Evolutionary conservation across 108 stramenopile species (phyloP), one percentile per base, ranked within the genome.

Genomic region (Schizochytrium sp.): DNA sequence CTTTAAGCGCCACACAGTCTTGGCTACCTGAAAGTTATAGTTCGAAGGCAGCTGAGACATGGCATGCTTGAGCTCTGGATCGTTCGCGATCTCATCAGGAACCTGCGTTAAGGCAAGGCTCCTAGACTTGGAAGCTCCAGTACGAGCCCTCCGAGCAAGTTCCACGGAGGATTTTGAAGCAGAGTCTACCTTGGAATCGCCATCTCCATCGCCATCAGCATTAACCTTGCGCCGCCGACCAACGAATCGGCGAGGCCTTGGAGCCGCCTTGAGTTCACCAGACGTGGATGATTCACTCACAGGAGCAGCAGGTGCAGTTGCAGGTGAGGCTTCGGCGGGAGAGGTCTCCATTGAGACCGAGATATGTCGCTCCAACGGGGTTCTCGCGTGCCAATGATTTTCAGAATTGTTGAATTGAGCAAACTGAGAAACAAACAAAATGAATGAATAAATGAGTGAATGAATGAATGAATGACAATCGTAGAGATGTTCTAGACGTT

Each of bases 1-100:
- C 45, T 93, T 88, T 42, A 98, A 95, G 4, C 96, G 92, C 90
- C 94, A 94, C 41, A 99, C 93, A 1, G 97, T 97, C 90, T 99
- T 99, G 69, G 89, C 92, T 55, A 99, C 57, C 72, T 94, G 93
- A 50, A 94, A 94, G 59, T 92, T 92, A 92, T 94, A 94, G 88
- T 94, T 94, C 38, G 72, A 8, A 0, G 94, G 94, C 53, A 94
- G 90, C 56, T 89, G 90, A 45, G 83, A 4, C 59, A 90, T 87
- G 44, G 89, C 89, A 19, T 57, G 41, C 45, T 89, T 87, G 50
- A 89, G 88, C 53, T 72, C 88, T 40, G 87, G 87, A 53, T 83
- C 76, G 50, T 83, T 55, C 28, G 53, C 47, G 76, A 83, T 83
- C 76, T 83, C 76, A n/a, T 49, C 76, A n/a, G 76, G 76, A 10